Evolutionary conservation across 345 rosid species (phyloP).

Genomic region (Pistacia atlantica): DNA sequence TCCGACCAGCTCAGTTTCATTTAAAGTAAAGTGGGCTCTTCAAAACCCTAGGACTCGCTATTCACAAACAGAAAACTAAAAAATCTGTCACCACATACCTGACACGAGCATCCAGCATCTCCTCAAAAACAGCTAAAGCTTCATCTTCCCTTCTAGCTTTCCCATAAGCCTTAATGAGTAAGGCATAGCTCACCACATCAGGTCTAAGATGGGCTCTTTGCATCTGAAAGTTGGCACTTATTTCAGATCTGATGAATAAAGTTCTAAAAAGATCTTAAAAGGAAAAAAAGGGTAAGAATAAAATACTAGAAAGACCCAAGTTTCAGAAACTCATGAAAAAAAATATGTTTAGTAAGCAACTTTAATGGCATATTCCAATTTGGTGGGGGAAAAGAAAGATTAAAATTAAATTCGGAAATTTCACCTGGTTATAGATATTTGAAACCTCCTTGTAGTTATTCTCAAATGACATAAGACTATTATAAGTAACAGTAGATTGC

Average conservation of each 20-base stretch:
- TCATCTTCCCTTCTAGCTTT: slow-evolving; percentile 96
- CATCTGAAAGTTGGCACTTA: slow-evolving; percentile 59
- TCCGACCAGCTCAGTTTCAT: neutral
- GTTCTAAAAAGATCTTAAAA: neutral
- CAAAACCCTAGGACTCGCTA: neutral
- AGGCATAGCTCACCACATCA: slow-evolving; percentile 91
- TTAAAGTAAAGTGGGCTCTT: neutral
- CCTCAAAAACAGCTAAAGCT: slow-evolving; percentile 97
- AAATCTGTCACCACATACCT: slow-evolving; percentile 46
- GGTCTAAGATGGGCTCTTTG: slow-evolving; percentile 85
- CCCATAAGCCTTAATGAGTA: slow-evolving; percentile 91
- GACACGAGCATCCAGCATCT: slow-evolving; percentile 95
- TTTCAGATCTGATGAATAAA: slow-evolving; percentile 20
- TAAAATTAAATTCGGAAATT: neutral
- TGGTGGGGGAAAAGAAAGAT: neutral
- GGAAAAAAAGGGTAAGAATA: neutral
- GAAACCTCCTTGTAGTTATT: slow-evolving; percentile 94
- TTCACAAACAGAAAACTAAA: neutral
- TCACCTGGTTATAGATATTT: slow-evolving; percentile 91
- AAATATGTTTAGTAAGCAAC: no score
- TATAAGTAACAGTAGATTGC: slow-evolving; percentile 80
- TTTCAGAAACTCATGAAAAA: neutral
- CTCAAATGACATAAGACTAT: slow-evolving; percentile 94
- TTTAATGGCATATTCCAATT: neutral
- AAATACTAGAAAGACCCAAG: neutral